Percentiles rank a stretch among this genome's conserved stretches.
These are phyloP conservation scores for Exobasidium cylindrosporum DNA, from an alignment of 1,284 basidiomycete species.

Conservation along the genomic window DNA sequence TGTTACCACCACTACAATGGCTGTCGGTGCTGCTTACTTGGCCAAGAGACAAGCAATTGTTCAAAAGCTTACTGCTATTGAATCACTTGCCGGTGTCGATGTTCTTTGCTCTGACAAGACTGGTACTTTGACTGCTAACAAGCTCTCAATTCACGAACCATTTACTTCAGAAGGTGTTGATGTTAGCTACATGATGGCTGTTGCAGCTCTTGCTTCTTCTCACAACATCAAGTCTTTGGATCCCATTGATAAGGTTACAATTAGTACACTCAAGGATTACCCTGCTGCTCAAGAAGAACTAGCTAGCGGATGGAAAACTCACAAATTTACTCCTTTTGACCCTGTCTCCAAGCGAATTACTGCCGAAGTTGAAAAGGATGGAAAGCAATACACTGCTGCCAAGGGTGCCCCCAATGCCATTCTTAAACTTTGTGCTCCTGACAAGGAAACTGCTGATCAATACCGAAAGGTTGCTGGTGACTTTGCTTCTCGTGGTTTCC, in stretches of 20 bases:
- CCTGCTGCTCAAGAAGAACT: conserved; percentile 61
- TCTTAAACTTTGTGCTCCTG: conserved; percentile 59
- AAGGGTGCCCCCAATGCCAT: conserved; percentile 65
- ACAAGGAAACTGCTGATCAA: conserved; percentile 56
- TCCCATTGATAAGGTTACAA: conserved; percentile 64
- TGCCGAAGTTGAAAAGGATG: conserved; percentile 62
- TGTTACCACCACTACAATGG: conserved; percentile 62
- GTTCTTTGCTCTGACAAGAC: conserved; percentile 65
- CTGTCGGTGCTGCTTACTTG: conserved; percentile 63
- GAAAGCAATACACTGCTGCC: conserved; percentile 60
- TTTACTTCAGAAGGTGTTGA: conserved; percentile 59
- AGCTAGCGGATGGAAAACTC: conserved; percentile 60
- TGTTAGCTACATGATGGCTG: conserved; percentile 60
- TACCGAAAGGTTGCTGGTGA: conserved; percentile 59
- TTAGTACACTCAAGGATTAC: conserved; percentile 62
- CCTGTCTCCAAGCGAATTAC: conserved; percentile 64
- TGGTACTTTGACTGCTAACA: conserved; percentile 63
- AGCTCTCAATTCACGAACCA: conserved; percentile 63
- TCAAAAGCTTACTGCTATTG: conserved; percentile 65
- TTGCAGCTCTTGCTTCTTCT: conserved; percentile 62
- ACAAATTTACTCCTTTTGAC: conserved; percentile 63
- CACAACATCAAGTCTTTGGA: conserved; percentile 63
- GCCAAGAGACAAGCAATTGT: conserved; percentile 64
- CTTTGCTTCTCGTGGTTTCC: conserved; percentile 62
- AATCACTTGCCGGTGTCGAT: conserved; percentile 63